Evolutionary conservation across 2,329 filamentous ascomycete genomes (phyloP), one percentile per base, ranked within the genome.

Genomic region (Apiospora rasikravindrae): DNA sequence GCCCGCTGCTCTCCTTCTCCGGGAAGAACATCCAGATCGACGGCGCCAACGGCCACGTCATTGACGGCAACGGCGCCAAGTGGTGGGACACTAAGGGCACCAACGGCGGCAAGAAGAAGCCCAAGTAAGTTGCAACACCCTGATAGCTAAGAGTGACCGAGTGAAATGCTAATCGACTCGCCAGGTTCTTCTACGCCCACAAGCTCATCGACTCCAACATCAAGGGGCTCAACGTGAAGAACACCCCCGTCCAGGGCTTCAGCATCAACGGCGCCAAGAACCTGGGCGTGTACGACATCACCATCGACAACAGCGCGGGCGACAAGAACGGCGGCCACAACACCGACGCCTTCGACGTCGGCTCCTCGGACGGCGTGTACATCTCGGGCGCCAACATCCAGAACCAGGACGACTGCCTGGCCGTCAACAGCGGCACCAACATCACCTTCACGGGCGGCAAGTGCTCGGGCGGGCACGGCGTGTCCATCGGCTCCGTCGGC

Each of bases 51-150:
- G 90, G 87, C 26, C 84, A 84, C 73, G 80, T 84, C 24, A 85
- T 92, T 69, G 84, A 92, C 76, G 88, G 88, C 71, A 84, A 88
- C 51, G 89, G 90, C 47, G 77, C 84, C 13, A 79, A 82, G 42
- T 92, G 87, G 86, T 92, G 90, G 91, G 90, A 92, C 76, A 84
- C 85, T 70, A 75, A 90, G 80, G 90, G 90, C 47, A 79, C 80
- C 77, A 90, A 89, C 77, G 88, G 89, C 40, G 90, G 90, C 78
- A 86, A 86, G 81, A 88, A 80, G 33, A 92, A 92, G 86, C 90
- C 90, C 66, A 47, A 68, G 66, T 44, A 68, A 22, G 42, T 14
- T 24, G n/a, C n/a, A n/a, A n/a, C n/a, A n/a, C n/a, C n/a, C n/a
- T n/a, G n/a, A n/a, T n/a, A n/a, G n/a, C n/a, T n/a, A n/a, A n/a